Conservation (phyloP, 371 early-diverging fungal genomes). For the Lichtheimia corymbifera region DNA sequence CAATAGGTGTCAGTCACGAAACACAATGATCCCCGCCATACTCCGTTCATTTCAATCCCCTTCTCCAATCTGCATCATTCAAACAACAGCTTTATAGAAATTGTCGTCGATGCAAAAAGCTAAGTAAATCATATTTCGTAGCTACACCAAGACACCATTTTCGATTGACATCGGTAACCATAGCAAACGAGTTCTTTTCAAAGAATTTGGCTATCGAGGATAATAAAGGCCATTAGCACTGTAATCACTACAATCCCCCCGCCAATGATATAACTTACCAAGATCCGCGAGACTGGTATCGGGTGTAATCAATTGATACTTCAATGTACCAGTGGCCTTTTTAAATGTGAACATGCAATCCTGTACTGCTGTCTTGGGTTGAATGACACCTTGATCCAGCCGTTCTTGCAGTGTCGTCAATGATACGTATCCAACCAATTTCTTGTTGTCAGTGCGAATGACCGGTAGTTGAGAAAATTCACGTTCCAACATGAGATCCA, state of each 20-base stretch:
- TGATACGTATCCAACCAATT: conserved; percentile 82
- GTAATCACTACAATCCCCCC: not conserved
- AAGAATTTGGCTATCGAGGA: conserved; percentile 57
- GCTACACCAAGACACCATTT: conserved; percentile 85
- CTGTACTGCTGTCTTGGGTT: conserved; percentile 50
- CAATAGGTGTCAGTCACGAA: no score
- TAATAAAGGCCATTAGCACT: not conserved
- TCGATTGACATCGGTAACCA: conserved; percentile 80
- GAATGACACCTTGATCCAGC: conserved; percentile 54
- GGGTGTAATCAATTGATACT: conserved; percentile 79
- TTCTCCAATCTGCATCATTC: no score
- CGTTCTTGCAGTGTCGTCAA: conserved; percentile 61
- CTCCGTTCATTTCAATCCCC: no score
- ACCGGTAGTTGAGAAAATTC: conserved; percentile 91
- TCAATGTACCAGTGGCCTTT: conserved; percentile 23
- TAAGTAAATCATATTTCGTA: conserved; percentile 79
- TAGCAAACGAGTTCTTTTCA: conserved; percentile 79
- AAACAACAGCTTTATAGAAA: conserved; percentile 26
- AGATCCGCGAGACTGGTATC: conserved; percentile 80
- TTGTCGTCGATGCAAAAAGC: conserved; percentile 61
- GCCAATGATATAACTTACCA: conserved; percentile 44
- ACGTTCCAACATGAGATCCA: conserved; percentile 77
- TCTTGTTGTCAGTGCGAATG: conserved; percentile 58
- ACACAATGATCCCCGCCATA: no score
- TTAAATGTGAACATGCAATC: conserved; percentile 69